phyloP scores from a whole-genome alignment of 2,329 filamentous ascomycete species.

The Colletotrichum horii region DNA sequence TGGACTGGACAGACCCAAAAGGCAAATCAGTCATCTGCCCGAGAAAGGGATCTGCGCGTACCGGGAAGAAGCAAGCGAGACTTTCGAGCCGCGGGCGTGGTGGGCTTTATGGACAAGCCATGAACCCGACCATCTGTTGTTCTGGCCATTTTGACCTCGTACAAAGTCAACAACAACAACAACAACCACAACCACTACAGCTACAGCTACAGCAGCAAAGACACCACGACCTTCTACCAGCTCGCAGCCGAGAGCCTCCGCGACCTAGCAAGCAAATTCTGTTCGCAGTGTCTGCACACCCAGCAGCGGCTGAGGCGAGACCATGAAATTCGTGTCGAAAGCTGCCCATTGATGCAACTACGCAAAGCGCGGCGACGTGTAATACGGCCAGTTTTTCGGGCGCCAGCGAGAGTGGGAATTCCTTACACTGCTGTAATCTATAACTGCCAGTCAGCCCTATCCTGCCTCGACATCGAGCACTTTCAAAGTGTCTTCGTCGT shows the following conservation, averaged over 20 bases:
- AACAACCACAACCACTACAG: constrained; percentile 7
- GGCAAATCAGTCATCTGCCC: background rate
- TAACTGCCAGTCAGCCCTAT: background rate
- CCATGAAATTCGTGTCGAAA: background rate
- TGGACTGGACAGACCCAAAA: background rate
- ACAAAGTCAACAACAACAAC: background rate
- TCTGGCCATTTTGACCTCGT: constrained; percentile 29
- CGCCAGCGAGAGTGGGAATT: background rate
- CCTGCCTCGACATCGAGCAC: background rate
- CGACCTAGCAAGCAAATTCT: background rate
- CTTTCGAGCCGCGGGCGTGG: background rate
- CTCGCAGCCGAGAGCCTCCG: background rate
- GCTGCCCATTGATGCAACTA: constrained; percentile 2
- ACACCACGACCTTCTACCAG: background rate
- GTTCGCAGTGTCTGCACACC: background rate
- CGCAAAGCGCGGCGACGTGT: background rate
- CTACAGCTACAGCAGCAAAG: background rate
- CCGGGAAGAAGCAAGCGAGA: background rate
- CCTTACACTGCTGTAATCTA: background rate
- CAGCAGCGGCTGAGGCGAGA: background rate
- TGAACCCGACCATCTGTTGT: background rate
- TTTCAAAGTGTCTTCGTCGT: constrained; percentile 7
- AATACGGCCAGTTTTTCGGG: background rate
- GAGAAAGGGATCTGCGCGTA: background rate
- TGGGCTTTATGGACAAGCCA: constrained; percentile 4